A percentile compares a stretch with the other conserved stretches of the same genome.
Conservation (phyloP, 768 basidiomycete species). For the Calocera viscosa region DNA sequence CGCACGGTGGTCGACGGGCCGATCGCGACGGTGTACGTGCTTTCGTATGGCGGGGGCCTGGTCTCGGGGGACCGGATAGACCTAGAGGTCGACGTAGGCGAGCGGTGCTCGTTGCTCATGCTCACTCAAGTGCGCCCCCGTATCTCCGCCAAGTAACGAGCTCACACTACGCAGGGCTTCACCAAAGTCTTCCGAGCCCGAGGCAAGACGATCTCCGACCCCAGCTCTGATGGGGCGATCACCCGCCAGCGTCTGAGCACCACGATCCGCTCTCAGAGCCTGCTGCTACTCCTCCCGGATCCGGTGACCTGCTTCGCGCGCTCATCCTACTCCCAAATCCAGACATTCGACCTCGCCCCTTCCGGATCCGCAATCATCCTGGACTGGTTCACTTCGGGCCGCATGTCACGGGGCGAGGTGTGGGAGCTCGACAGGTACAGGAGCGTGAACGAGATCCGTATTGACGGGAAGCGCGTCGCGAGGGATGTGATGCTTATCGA, state of each 20-base stretch:
- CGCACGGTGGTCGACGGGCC: slow-evolving; percentile 34
- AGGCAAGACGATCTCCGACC: slow-evolving; percentile 36
- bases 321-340: slow-evolving; percentile 72
- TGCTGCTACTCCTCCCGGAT: slow-evolving; percentile 75
- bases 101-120: slow-evolving; percentile 49
- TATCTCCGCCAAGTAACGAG: neutral
- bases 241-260: slow-evolving; percentile 59
- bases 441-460: slow-evolving; percentile 70
- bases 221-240: neutral
- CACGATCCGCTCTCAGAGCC: slow-evolving; percentile 38
- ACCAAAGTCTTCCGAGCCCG: slow-evolving; percentile 74
- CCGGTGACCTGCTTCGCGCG: slow-evolving; percentile 84
- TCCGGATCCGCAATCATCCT: slow-evolving; percentile 59
- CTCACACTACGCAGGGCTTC: slow-evolving; percentile 45
- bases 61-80: slow-evolving; percentile 71
- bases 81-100: slow-evolving; percentile 48
- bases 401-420: slow-evolving; percentile 69
- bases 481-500: slow-evolving; percentile 72
- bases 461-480: slow-evolving; percentile 51
- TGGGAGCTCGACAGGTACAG: slow-evolving; percentile 82
- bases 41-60: slow-evolving; percentile 86
- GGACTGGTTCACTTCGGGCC: slow-evolving; percentile 87
- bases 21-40: slow-evolving; percentile 59
- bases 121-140: slow-evolving; percentile 64
- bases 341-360: slow-evolving; percentile 55